A percentile compares a stretch with the other conserved stretches of the same genome.
Conservation (phyloP, 768 basidiomycete genomes). For the Serendipita sp. region DNA sequence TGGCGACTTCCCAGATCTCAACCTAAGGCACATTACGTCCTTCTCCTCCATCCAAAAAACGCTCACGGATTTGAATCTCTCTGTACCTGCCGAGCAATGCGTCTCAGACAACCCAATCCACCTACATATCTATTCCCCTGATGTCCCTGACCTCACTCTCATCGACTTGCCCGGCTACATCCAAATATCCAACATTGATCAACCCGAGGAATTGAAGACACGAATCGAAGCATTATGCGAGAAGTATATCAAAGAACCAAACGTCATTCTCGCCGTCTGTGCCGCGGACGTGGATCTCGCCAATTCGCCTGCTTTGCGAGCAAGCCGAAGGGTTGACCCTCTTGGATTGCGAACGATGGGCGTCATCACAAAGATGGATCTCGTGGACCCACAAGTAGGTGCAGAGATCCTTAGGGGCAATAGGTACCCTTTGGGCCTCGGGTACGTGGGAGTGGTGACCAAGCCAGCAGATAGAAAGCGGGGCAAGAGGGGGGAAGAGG, state of each 20-base stretch:
- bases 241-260: constrained; percentile 96
- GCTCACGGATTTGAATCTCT: constrained; percentile 86
- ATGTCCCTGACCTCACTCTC: constrained; percentile 92
- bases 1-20: constrained; percentile 86
- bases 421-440: constrained; percentile 90
- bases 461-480: constrained; percentile 50
- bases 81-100: constrained; percentile 77
- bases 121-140: constrained; percentile 87
- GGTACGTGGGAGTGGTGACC: constrained; percentile 92
- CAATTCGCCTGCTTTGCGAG: constrained; percentile 88
- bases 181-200: constrained; percentile 87
- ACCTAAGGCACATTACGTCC: constrained; percentile 76
- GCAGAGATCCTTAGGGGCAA: constrained; percentile 71
- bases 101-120: constrained; percentile 94
- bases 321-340: constrained; percentile 88
- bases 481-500: constrained; percentile 14
- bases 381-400: constrained; percentile 76
- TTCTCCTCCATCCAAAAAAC: constrained; percentile 87
- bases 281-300: constrained; percentile 97
- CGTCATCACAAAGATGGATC: constrained; percentile 98
- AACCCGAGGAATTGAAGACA: constrained; percentile 86
- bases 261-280: constrained; percentile 97
- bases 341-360: constrained; percentile 91
- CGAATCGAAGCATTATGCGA: constrained; percentile 85
- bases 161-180: constrained; percentile 97